These are phyloP conservation scores for Phialophora macrospora DNA, from an alignment of 2,329 filamentous ascomycete species.

Conservation along the genomic window DNA sequence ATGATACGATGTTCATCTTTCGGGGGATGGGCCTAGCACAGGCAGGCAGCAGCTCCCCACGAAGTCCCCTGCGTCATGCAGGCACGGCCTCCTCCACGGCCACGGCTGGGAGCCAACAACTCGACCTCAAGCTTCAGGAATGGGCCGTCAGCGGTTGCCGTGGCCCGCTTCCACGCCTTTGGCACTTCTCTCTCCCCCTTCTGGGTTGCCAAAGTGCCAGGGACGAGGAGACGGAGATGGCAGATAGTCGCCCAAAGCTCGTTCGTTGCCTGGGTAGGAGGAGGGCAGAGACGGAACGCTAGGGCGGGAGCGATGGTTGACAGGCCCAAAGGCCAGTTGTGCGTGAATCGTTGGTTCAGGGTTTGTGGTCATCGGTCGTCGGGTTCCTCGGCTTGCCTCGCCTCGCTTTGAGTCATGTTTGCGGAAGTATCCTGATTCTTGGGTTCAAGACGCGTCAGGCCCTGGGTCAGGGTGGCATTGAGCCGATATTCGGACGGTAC, in stretches of 20 bases:
- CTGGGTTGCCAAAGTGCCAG: not conserved
- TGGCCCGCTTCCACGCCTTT: slow-evolving; percentile 2
- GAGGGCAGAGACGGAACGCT: not conserved
- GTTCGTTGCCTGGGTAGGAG: slow-evolving; percentile 13
- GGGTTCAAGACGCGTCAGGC: slow-evolving; percentile 1
- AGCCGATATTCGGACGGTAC: slow-evolving; percentile 7
- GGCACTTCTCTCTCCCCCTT: not conserved
- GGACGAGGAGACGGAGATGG: not conserved
- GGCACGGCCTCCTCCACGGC: slow-evolving; percentile 16
- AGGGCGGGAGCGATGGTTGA: slow-evolving; percentile 4
- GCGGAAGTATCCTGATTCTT: not conserved
- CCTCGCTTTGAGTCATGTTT: slow-evolving; percentile 15
- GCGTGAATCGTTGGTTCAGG: slow-evolving; percentile 3
- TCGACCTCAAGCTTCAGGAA: slow-evolving; percentile 2
- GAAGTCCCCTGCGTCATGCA: slow-evolving; percentile 28
- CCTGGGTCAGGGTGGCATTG: not conserved
- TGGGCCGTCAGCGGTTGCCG: slow-evolving; percentile 13
- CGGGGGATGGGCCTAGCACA: slow-evolving; percentile 3
- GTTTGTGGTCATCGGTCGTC: slow-evolving; percentile 7
- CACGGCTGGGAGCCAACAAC: slow-evolving; percentile 12
- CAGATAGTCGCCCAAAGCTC: slow-evolving; percentile 6
- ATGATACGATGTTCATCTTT: slow-evolving; percentile 5
- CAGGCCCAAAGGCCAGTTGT: not conserved
- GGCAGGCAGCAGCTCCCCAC: slow-evolving; percentile 4
- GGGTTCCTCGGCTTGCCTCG: slow-evolving; percentile 1